Evolutionary conservation across 2,329 filamentous ascomycete genomes (phyloP), one percentile per base, ranked within the genome.

Genomic region (Ascocoryne sarcoides): DNA sequence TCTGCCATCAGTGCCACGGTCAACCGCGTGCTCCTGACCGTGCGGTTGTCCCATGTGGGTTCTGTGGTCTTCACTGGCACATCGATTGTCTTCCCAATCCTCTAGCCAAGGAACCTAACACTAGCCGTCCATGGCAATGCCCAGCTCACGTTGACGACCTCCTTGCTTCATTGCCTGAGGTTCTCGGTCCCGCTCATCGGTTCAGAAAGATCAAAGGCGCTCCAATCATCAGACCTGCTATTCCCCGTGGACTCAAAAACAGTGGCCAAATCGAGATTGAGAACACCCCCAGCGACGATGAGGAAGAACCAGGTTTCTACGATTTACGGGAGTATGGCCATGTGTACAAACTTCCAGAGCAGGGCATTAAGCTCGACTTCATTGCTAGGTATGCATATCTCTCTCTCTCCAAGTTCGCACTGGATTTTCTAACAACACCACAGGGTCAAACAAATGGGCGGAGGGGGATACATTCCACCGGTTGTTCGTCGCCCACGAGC

Each of bases 11-110:
- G 32, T 96, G 90, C 64, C 74, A 83, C 49, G 71, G 72, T 54
- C 73, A 81, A 19, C 75, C 81, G 33, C 67, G 74, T 39, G 65
- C 66, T 47, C 72, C 72, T 52, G 46, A 55, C 47, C 77, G 83
- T 18, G 76, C 82, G 50, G 88, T 96, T 53, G 82, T 95, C 51
- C 79, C 83, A 33, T 98, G 90, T 66, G 88, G 88, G 61, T 76
- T 74, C 55, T 98, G 90, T 63, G 70, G 76, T 10, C 72, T 86
- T 23, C 74, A 81, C 57, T 98, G 89, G 84, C 92, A 98, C 65
- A 69, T 95, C 37, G 90, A 96, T 62, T 98, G 92, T 63, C 68
- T 94, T 12, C 81, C 93, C 57, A 18, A 36, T 16, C 89, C 90
- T 23, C 66, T 89, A 56, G 79, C 88, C 23, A 78, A 84, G 40